Percentiles rank a stretch among this genome's conserved stretches.
These are phyloP conservation scores for Eimeria acervulina DNA, from an alignment of 169 alveolate genomes.

Conservation along the genomic window DNA sequence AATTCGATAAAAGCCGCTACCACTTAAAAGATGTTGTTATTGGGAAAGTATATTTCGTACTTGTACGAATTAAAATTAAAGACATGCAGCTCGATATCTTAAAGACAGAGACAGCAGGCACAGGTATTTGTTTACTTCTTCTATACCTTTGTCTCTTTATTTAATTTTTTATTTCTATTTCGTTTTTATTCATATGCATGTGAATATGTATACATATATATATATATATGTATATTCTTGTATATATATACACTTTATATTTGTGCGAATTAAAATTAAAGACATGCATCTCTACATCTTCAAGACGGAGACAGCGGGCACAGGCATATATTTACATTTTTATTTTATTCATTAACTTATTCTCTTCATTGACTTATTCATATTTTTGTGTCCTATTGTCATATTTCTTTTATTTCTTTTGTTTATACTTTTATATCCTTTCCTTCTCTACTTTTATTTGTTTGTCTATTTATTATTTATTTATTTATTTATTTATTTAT, in stretches of 20 bases:
- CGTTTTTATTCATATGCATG: too few relatives aligned
- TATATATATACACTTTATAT: slow-evolving; percentile 93
- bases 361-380: too few relatives aligned
- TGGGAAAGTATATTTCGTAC: slow-evolving; percentile 98
- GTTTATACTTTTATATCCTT: too few relatives aligned
- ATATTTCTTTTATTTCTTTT: too few relatives aligned
- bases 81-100: slow-evolving; percentile 96
- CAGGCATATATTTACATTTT: background rate
- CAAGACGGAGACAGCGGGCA: slow-evolving; percentile 85
- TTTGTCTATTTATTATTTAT: background rate
- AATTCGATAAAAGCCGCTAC: slow-evolving; percentile 96
- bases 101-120: slow-evolving; percentile 85
- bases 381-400: too few relatives aligned
- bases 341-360: too few relatives aligned
- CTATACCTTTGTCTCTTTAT: background rate
- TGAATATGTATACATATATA: too few relatives aligned
- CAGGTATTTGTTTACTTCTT: background rate
- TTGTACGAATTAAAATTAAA: slow-evolving; percentile 98
- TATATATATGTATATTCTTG: too few relatives aligned
- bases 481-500: background rate
- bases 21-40: slow-evolving; percentile 98
- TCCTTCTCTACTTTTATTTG: too few relatives aligned
- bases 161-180: background rate
- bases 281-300: slow-evolving; percentile 96
- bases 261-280: slow-evolving; percentile 98